phyloP scores from a whole-genome alignment of 192 early-diverging fungal genomes.

The Entomortierella beljakovae region DNA sequence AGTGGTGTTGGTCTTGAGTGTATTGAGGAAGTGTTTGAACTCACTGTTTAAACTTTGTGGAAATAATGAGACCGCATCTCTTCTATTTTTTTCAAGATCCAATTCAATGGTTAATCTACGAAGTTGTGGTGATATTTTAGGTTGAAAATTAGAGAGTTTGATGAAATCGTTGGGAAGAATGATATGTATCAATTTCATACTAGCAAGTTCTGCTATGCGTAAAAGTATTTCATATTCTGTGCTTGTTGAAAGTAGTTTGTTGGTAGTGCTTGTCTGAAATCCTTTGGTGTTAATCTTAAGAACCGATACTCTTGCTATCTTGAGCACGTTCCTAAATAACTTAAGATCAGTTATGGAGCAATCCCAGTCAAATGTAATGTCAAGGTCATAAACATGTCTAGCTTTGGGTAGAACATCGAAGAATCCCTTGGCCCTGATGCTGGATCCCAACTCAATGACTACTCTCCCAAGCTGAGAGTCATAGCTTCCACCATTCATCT shows the following conservation, averaged over 20 bases:
- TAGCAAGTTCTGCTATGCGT: not conserved
- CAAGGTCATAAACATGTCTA: not conserved
- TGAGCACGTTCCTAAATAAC: constrained; percentile 4
- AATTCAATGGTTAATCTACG: constrained; percentile 9
- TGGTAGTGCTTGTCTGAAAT: constrained; percentile 2
- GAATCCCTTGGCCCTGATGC: not conserved
- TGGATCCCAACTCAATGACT: not conserved
- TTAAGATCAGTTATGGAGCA: constrained; percentile 9
- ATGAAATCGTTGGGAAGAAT: not conserved
- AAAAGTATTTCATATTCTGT: not conserved
- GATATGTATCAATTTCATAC: not conserved
- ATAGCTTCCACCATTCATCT: no score
- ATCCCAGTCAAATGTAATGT: no score
- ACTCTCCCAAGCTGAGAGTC: not conserved
- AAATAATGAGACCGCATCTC: no score
- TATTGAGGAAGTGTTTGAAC: no score
- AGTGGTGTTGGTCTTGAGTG: no score
- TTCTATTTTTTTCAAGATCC: no score
- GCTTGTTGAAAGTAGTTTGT: no score
- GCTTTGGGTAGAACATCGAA: not conserved
- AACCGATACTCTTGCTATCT: constrained; percentile 10
- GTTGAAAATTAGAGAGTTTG: not conserved
- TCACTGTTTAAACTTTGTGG: no score
- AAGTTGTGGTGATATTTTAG: constrained; percentile 5
- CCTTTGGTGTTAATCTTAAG: constrained; percentile 5